Conservation (phyloP, 495 filamentous ascomycete genomes). For the Polyplosphaeria fusca region DNA sequence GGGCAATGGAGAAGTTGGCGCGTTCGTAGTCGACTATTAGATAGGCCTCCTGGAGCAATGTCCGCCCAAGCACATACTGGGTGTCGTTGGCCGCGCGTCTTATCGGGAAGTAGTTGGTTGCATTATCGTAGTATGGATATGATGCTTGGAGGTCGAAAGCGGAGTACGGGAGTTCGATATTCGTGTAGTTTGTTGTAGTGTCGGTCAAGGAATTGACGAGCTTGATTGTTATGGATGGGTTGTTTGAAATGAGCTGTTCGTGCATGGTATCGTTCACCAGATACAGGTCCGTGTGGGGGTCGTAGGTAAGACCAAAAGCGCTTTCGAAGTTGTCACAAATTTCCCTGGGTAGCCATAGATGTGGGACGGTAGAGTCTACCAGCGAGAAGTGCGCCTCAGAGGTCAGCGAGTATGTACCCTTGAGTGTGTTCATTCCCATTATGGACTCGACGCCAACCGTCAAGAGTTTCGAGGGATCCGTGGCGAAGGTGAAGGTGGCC, state of each 20-base stretch:
- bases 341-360: constrained; percentile 39
- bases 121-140: constrained; percentile 28
- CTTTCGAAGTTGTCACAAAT: constrained; percentile 39
- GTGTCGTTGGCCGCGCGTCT: constrained; percentile 35
- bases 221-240: constrained; percentile 39
- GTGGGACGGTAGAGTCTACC: constrained; percentile 38
- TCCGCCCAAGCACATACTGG: constrained; percentile 36
- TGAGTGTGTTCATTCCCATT: constrained; percentile 27
- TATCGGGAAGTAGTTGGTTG: constrained; percentile 40
- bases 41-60: constrained; percentile 39
- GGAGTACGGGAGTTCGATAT: constrained; percentile 37
- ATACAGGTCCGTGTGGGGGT: constrained; percentile 35
- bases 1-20: constrained; percentile 34
- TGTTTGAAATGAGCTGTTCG: constrained; percentile 25
- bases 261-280: constrained; percentile 38
- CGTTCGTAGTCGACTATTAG: constrained; percentile 39
- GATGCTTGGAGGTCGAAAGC: constrained; percentile 36
- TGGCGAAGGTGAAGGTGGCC: constrained; percentile 31
- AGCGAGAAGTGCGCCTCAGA: constrained; percentile 29
- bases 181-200: constrained; percentile 28
- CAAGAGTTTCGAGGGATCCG: constrained; percentile 26
- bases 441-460: constrained; percentile 39
- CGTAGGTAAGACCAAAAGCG: constrained; percentile 40
- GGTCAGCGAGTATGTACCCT: constrained; percentile 31
- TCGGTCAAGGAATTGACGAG: constrained; percentile 31